phyloP scores from a whole-genome alignment of 192 early-diverging fungal species.

The Spinellus fusiger region DNA sequence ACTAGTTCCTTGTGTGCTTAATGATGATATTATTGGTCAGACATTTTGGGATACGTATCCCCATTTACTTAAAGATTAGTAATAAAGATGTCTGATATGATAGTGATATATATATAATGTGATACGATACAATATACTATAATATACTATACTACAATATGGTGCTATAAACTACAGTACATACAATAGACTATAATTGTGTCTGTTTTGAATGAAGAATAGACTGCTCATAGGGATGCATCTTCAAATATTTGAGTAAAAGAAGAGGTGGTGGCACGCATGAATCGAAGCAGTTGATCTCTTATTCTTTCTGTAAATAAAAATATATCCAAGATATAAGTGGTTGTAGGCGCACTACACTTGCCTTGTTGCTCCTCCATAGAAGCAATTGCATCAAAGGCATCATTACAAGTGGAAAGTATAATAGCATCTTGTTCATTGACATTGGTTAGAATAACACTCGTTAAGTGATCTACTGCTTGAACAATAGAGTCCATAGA shows the following conservation, averaged over 20 bases:
- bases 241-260: not conserved
- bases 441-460: not conserved
- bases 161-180: too few species aligned
- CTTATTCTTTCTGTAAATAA: not conserved
- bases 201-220: too few species aligned
- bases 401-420: not conserved
- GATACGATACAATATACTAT: not conserved
- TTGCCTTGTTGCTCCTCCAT: not conserved
- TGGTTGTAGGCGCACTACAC: not conserved
- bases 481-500: not conserved
- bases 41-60: conserved; percentile 62
- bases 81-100: not conserved
- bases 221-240: too few species aligned
- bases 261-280: not conserved
- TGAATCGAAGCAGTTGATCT: not conserved
- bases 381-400: not conserved
- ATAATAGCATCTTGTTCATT: not conserved
- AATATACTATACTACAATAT: too few species aligned
- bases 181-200: too few species aligned
- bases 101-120: not conserved
- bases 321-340: not conserved
- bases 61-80: conserved; percentile 13
- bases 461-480: not conserved
- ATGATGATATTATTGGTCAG: conserved; percentile 72
- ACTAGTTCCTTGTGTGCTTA: conserved; percentile 41